A percentile compares a stretch with the other conserved stretches of the same genome.
Evolutionary conservation across 2,329 filamentous ascomycete genomes (phyloP).

Genomic region (Dactylellina parvicollis): DNA sequence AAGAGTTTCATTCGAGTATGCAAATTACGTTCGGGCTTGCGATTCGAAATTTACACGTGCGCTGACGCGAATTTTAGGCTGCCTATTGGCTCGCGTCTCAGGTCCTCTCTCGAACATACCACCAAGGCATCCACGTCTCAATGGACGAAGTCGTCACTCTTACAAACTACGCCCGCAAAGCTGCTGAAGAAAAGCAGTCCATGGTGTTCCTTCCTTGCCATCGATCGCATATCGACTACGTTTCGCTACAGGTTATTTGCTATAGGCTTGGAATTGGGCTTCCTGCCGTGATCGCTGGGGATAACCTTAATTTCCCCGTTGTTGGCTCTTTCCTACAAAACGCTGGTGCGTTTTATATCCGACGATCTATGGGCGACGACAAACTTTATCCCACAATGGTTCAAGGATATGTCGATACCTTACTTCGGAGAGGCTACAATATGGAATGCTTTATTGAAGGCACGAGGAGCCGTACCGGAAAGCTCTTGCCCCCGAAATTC

Average conservation of each 20-base stretch:
- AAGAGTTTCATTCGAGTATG: conserved; percentile 80
- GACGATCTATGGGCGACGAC: conserved; percentile 90
- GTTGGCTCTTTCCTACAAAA: conserved; percentile 91
- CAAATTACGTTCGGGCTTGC: not conserved
- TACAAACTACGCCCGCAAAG: conserved; percentile 81
- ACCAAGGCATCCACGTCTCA: conserved; percentile 95
- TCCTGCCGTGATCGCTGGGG: conserved; percentile 91
- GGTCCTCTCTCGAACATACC: conserved; percentile 88
- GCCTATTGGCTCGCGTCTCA: conserved; percentile 92
- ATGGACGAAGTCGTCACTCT: conserved; percentile 90
- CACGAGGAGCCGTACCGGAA: conserved; percentile 89
- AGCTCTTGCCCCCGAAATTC: conserved; percentile 92
- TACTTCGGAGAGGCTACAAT: conserved; percentile 90
- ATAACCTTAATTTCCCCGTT: conserved; percentile 94
- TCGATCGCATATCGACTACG: conserved; percentile 94
- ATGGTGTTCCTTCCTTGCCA: conserved; percentile 97
- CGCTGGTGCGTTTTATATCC: conserved; percentile 97
- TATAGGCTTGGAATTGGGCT: conserved; percentile 89
- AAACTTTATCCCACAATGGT: conserved; percentile 90
- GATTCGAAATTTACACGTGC: not conserved
- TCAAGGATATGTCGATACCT: conserved; percentile 91
- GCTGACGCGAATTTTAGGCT: conserved; percentile 61
- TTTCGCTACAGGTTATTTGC: conserved; percentile 92
- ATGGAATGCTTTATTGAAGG: conserved; percentile 98
- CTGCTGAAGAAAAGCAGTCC: conserved; percentile 86